These are phyloP conservation scores for Pulveroboletus sp. DNA, from an alignment of 768 basidiomycete species.

Conservation along the genomic window DNA sequence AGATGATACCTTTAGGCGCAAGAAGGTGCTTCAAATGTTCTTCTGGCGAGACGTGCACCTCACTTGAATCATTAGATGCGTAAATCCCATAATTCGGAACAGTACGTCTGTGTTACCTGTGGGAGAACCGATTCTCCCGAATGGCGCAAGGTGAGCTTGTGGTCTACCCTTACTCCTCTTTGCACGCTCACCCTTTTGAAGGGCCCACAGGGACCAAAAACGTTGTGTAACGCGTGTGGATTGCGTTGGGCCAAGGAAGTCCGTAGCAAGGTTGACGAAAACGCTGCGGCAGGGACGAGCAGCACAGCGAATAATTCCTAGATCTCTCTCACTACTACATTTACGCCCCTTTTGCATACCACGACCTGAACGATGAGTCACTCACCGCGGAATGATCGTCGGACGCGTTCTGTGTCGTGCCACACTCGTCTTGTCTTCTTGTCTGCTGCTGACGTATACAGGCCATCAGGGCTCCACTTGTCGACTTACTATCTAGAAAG, in stretches of 20 bases:
- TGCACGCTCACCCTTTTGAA: constrained; percentile 29
- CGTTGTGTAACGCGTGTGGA: constrained; percentile 96
- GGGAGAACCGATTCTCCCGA: constrained; percentile 96
- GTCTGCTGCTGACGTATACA: not conserved
- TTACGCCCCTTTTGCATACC: constrained; percentile 2
- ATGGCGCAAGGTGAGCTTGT: constrained; percentile 74
- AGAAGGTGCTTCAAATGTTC: constrained; percentile 44
- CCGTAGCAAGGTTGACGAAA: constrained; percentile 39
- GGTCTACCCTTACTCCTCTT: not conserved
- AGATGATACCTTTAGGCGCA: constrained; percentile 55
- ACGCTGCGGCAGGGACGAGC: constrained; percentile 22
- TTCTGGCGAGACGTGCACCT: not conserved
- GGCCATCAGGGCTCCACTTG: not conserved
- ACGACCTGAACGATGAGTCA: constrained; percentile 5
- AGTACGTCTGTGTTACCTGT: constrained; percentile 87
- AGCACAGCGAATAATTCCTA: constrained; percentile 18
- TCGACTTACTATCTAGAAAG: constrained; percentile 3
- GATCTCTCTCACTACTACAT: constrained; percentile 1
- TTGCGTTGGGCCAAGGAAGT: constrained; percentile 85
- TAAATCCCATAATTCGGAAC: constrained; percentile 50
- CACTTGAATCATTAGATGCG: constrained; percentile 16
- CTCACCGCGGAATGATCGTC: constrained; percentile 3
- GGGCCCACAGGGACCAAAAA: constrained; percentile 95
- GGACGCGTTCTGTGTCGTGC: not conserved
- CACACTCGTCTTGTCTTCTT: constrained; percentile 14